Base-by-base conservation (phyloP, 306 rosid species). In the Vicia villosa region DNA sequence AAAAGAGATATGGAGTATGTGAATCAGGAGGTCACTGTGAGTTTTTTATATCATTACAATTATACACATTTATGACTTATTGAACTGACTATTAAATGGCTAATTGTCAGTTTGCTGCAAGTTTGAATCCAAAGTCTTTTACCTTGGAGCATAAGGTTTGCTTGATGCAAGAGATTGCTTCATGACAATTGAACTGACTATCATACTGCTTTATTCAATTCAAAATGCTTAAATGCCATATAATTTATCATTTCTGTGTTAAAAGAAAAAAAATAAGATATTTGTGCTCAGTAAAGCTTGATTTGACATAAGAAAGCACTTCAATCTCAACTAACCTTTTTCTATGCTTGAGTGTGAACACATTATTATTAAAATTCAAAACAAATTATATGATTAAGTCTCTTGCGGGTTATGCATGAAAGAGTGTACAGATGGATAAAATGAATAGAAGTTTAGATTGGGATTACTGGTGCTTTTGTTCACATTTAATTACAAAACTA, bases 131-230 rank as follows among this genome's bases (percentile, higher is more conserved):
- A 14, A 94, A 75, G 83, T 75, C 88, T 74, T 72, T 84, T 62
- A 83, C 95, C 28, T 65, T 88, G 87, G 97, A 91, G 80, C 86
- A 79, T 66, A 94, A 84, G 81, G 84, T 94, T 72, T 73, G 63
- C 64, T 69, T 94, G 70, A 81, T 94, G 95, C 83, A 84, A 73
- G 89, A 87, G 14, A 89, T 94, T 72, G 88, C 96, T 36, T 55
- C 50, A 42, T n/a, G n/a, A n/a, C n/a, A n/a, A n/a, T n/a, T n/a
- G n/a, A n/a, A n/a, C n/a, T n/a, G n/a, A n/a, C 36, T 54, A 54
- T 6, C 16, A 54, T 54, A 34, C 5, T 22, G 36, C 59, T 52
- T 49, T n/a, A 20, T 30, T 50, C 6, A 8, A 9, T 54, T 54
- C 36, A 24, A 37, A 54, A 54, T 24, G 34, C 17, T 50, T 20